These are phyloP conservation scores for Taphrina sp. DNA, from an alignment of 1,139 yeast genomes.

Conservation along the genomic window DNA sequence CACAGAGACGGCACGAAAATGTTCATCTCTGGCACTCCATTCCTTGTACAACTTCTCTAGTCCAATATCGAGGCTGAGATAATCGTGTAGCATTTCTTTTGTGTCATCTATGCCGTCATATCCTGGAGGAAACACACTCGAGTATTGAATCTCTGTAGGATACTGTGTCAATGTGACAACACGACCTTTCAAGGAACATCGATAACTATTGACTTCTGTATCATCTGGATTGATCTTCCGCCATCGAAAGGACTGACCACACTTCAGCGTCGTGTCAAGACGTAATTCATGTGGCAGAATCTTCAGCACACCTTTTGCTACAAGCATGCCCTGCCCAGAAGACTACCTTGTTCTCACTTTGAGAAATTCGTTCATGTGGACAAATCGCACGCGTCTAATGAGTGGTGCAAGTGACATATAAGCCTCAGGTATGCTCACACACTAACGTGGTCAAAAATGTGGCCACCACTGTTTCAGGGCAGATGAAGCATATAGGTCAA, in stretches of 20 bases:
- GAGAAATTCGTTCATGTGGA: too few species aligned
- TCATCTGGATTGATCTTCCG: conserved; percentile 40
- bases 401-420: too few species aligned
- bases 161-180: conserved; percentile 45
- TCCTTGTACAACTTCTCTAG: conserved; percentile 55
- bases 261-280: conserved; percentile 33
- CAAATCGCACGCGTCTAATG: too few species aligned
- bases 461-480: too few species aligned
- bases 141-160: conserved; percentile 36
- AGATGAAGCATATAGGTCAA: too few species aligned
- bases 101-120: conserved; percentile 45
- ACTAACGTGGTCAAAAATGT: too few species aligned
- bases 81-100: conserved; percentile 56
- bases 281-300: conserved; percentile 12
- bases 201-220: conserved; percentile 41
- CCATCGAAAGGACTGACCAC: conserved; percentile 46
- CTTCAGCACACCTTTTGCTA: conserved; percentile 1
- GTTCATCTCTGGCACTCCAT: conserved; percentile 62
- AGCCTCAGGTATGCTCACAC: too few species aligned
- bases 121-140: conserved; percentile 26
- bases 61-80: conserved; percentile 64
- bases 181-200: conserved; percentile 43
- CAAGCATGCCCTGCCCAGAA: too few species aligned
- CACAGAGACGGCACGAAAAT: conserved; percentile 46
- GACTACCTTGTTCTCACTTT: too few species aligned